Base-by-base conservation (phyloP, 352 stramenopile species). In the Pythium plurisporium region DNA sequence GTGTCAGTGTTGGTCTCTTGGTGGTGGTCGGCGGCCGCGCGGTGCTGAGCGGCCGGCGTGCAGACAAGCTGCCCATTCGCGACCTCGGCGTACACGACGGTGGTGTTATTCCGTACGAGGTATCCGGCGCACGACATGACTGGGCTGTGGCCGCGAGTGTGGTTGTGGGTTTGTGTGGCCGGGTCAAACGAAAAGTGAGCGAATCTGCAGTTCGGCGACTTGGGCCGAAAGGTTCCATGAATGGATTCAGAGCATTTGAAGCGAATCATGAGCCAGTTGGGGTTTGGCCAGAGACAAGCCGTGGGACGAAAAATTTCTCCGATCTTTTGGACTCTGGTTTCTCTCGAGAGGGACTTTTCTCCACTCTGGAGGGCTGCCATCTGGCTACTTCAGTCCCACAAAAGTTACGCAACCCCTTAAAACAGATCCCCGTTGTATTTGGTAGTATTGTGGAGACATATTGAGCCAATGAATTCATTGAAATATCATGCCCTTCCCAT, bases 121-220 rank as follows among this genome's bases (percentile, higher is more conserved):
- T 79, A 87, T 12, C 81, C 81, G 7, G 78, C 81, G 57, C 79
- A 85, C 0, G 78, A 76, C 81, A 91, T 91, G 56, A 31, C 48
- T 25, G 45, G 20, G 11, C 17, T 47, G 48, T 26, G 11, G 27
- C 7, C 38, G 6, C 9, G 26, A 44, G 5, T 23, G 38, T 44
- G 23, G n/a, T 47, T 7, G 41, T n/a, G 38, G n/a, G 14, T 12
- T 19, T 45, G 9, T 8, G 19, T 56, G 51, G 47, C 47, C 8
- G 19, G 17, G 55, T 48, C 33, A 34, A 11, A 14, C 27, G 27
- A 43, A 27, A 22, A 47, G 49, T 48, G n/a, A n/a, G n/a, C n/a
- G n/a, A n/a, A n/a, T n/a, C n/a, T n/a, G n/a, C n/a, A n/a, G n/a
- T n/a, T n/a, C n/a, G n/a, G n/a, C n/a, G n/a, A n/a, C n/a, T n/a